Evolutionary conservation across 768 basidiomycete species (phyloP).

Genomic region (Amanita polypyramis): DNA sequence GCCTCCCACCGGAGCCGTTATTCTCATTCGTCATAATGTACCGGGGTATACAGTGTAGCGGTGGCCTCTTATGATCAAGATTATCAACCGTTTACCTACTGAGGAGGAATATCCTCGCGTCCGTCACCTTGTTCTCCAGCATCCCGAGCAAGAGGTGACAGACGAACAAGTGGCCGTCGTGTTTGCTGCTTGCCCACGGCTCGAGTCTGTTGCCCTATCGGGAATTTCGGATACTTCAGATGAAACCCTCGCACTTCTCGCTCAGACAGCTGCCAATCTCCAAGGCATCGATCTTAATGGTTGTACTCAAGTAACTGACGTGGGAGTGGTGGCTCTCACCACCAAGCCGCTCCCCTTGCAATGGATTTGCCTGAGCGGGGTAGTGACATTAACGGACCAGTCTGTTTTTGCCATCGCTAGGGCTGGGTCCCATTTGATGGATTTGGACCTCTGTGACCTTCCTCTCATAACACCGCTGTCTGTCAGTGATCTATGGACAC

Average conservation of each 20-base stretch:
- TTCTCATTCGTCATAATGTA: not conserved
- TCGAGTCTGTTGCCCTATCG: conserved; percentile 60
- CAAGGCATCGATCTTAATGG: conserved; percentile 69
- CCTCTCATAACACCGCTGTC: conserved; percentile 57
- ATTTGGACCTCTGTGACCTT: conserved; percentile 71
- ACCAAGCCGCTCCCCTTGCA: conserved; percentile 57
- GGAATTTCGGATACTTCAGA: conserved; percentile 63
- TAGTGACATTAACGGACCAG: conserved; percentile 48
- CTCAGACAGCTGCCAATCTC: conserved; percentile 51
- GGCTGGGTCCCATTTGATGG: conserved; percentile 66
- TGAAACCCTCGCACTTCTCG: conserved; percentile 54
- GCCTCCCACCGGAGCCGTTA: not conserved
- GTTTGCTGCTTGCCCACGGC: conserved; percentile 47
- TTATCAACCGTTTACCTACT: conserved; percentile 50
- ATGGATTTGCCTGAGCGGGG: conserved; percentile 64
- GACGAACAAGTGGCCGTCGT: conserved; percentile 53
- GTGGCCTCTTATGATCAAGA: conserved; percentile 40
- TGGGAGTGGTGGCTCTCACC: conserved; percentile 65
- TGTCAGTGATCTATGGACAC: conserved; percentile 73
- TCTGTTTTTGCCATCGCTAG: conserved; percentile 63
- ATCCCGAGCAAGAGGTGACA: conserved; percentile 27
- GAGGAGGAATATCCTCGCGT: conserved; percentile 49
- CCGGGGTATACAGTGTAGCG: conserved; percentile 5
- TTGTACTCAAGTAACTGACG: conserved; percentile 69
- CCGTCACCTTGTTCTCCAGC: conserved; percentile 46